These are phyloP conservation scores for Rhizopogon vesiculosus DNA, from an alignment of 768 basidiomycete genomes.

Conservation along the genomic window DNA sequence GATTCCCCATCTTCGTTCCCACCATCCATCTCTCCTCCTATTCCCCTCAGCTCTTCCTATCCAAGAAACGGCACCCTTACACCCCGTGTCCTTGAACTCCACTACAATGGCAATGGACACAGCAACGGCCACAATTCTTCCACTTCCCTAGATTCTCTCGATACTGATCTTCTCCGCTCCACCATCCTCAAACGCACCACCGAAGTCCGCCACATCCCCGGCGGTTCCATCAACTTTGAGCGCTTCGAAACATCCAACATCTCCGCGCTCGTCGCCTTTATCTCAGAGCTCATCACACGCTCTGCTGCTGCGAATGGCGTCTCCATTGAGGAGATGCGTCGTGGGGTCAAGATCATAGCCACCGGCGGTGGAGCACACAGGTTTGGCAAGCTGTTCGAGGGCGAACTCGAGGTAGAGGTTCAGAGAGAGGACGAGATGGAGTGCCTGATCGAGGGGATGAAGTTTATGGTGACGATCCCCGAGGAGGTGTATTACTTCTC, in stretches of 20 bases:
- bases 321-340: conserved; percentile 84
- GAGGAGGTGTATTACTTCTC: conserved; percentile 99
- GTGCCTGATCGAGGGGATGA: conserved; percentile 92
- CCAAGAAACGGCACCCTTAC: conserved; percentile 73
- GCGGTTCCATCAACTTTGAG: conserved; percentile 96
- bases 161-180: conserved; percentile 48
- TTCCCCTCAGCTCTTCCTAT: conserved; percentile 25
- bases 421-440: conserved; percentile 97
- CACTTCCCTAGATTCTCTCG: conserved; percentile 29
- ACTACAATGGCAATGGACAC: conserved; percentile 22
- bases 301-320: conserved; percentile 87
- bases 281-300: conserved; percentile 79
- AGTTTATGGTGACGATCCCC: conserved; percentile 94
- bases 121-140: conserved; percentile 15
- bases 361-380: conserved; percentile 97
- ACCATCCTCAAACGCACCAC: conserved; percentile 65
- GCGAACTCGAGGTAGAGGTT: conserved; percentile 79
- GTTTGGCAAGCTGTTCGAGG: conserved; percentile 80
- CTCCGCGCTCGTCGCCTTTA: conserved; percentile 77
- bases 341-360: conserved; percentile 93
- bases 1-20: conserved; percentile 28
- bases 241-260: conserved; percentile 94
- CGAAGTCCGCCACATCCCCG: conserved; percentile 70
- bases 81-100: conserved; percentile 66
- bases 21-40: conserved; percentile 17